Conservation (phyloP, 1,284 basidiomycete species). For the Ganoderma meredithae region DNA sequence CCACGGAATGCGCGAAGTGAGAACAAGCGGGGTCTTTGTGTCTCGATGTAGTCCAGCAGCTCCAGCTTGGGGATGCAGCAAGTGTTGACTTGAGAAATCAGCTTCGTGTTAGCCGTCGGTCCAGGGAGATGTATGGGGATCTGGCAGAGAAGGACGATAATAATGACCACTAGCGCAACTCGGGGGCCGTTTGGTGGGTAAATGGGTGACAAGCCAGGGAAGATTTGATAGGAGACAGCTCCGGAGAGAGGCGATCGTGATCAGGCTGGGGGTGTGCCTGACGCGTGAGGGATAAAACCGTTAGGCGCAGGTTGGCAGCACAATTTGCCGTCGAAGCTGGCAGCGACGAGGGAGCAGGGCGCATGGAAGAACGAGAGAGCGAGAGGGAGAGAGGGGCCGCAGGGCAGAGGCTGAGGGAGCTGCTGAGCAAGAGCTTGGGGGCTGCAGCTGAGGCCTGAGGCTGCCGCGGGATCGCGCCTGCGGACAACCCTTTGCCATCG, state of each 20-base stretch:
- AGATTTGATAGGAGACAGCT: neutral
- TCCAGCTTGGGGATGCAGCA: neutral
- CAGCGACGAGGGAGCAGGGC: neutral
- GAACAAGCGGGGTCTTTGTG: no score
- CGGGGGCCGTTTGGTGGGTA: slow-evolving; percentile 1
- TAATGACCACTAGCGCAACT: neutral
- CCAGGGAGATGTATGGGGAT: neutral
- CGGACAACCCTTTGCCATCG: slow-evolving; percentile 20
- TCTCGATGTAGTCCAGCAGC: no score
- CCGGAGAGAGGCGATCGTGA: slow-evolving; percentile 19
- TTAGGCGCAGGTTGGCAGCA: neutral
- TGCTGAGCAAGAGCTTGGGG: neutral
- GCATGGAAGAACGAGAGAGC: neutral
- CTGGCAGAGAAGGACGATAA: neutral
- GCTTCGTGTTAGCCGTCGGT: neutral
- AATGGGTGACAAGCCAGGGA: slow-evolving; percentile 11
- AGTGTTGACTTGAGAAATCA: neutral
- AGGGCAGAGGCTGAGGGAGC: slow-evolving; percentile 10
- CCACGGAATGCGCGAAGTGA: neutral
- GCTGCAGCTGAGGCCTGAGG: neutral
- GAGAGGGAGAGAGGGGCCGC: neutral
- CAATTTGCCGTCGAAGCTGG: neutral
- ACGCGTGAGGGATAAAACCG: slow-evolving; percentile 20
- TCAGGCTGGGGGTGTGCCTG: slow-evolving; percentile 24
- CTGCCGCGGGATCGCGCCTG: slow-evolving; percentile 16